Percentiles rank a stretch among this genome's conserved stretches.
These are phyloP conservation scores for Rhizophora mangle DNA, from an alignment of 345 rosid genomes.

Conservation along the genomic window DNA sequence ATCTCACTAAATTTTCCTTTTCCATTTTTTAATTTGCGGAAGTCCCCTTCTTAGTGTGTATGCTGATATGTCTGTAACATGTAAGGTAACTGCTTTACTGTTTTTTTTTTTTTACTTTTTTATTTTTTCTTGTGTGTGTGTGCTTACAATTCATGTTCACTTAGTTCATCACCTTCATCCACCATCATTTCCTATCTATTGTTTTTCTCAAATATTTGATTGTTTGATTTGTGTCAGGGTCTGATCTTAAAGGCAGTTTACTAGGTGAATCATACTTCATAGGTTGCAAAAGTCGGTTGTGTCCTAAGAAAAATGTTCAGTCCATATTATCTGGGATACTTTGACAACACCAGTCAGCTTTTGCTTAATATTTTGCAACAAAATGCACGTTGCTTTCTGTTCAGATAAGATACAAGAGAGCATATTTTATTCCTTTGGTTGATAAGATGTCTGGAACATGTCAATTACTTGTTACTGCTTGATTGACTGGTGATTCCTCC, in stretches of 20 bases:
- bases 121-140: background rate
- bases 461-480: background rate
- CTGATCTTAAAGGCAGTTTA: background rate
- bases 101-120: background rate
- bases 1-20: constrained; percentile 1
- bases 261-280: background rate
- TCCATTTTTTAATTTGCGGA: constrained; percentile 41
- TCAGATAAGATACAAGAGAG: background rate
- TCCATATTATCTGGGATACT: background rate
- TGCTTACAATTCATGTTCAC: background rate
- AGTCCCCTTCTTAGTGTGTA: constrained; percentile 90
- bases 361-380: background rate
- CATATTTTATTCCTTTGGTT: background rate
- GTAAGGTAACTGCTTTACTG: constrained; percentile 58
- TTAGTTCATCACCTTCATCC: background rate
- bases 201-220: background rate
- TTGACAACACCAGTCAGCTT: background rate
- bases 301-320: background rate
- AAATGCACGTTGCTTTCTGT: background rate
- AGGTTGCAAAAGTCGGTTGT: background rate
- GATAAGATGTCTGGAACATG: background rate
- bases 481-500: background rate
- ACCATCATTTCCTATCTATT: background rate
- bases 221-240: background rate
- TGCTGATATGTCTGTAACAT: constrained; percentile 94